Evolutionary conservation across 768 basidiomycete species (phyloP).

Genomic region (Hortiboletus flavorubellus): DNA sequence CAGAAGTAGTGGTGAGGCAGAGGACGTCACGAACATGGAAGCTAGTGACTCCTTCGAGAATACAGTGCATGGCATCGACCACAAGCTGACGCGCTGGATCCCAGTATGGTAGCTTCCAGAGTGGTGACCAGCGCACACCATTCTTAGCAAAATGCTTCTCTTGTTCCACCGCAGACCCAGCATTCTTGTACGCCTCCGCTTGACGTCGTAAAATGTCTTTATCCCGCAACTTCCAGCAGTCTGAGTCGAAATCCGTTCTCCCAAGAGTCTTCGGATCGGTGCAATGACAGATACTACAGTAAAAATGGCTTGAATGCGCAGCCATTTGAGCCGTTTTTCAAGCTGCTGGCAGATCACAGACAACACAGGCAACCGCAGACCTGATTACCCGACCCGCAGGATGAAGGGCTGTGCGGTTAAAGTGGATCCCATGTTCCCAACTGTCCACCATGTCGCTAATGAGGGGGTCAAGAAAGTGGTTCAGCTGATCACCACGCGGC

Average conservation of each 20-base stretch:
- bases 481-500: conserved; percentile 21
- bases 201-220: neutral
- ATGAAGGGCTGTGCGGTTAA: neutral
- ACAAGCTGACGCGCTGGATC: conserved; percentile 17
- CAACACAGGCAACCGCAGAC: neutral
- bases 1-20: too few species aligned
- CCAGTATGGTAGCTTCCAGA: conserved; percentile 29
- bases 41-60: conserved; percentile 13
- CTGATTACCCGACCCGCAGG: neutral
- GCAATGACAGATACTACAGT: conserved; percentile 1
- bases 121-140: conserved; percentile 18
- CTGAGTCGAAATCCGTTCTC: neutral
- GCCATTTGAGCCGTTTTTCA: neutral
- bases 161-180: neutral
- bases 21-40: neutral
- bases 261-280: neutral
- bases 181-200: neutral
- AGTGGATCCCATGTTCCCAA: neutral
- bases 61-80: conserved; percentile 27
- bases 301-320: neutral
- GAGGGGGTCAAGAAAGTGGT: neutral
- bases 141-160: conserved; percentile 9
- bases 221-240: neutral
- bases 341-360: neutral
- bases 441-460: conserved; percentile 25